Evolutionary conservation across 306 rosid species (phyloP), one percentile per base, ranked within the genome.

Genomic region (Vachellia pachyceras): DNA sequence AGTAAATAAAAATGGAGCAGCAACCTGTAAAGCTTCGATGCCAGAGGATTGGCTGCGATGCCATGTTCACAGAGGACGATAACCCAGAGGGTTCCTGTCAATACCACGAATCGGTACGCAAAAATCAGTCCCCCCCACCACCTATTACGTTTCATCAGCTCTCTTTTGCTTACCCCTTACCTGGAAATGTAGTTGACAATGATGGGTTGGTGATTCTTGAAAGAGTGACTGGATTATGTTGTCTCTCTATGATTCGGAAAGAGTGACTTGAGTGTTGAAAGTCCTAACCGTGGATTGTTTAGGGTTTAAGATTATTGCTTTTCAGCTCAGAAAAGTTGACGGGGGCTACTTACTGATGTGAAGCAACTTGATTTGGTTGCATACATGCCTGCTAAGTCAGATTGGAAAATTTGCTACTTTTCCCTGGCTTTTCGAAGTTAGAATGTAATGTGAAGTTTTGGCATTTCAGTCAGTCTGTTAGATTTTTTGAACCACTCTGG

Each of bases 21-120:
- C 75, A 54, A 64, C 50, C 40, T 7, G 82, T 65, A 76, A 87
- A 78, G 84, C 73, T 90, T 73, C 90, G 79, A 55, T 95, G 99
- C 85, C 94, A 95, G 88, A 85, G 99, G 82, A 89, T 89, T 84
- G 96, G 98, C 37, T 95, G 99, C 91, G 52, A 90, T 44, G 93
- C 99, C 73, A 37, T 12, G 33, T 95, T 93, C 85, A 82, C 89
- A 78, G 90, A 88, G 13, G 91, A 91, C 77, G 88, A 93, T 77
- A 93, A 95, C 37, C 89, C 91, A 7, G 92, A 95, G 5, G 96
- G 88, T 69, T 95, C 93, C 57, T 95, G 99, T 79, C 94, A 52
- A 77, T 95, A 88, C 89, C 99, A 93, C 67, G 92, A 83, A 77
- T 87, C 90, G 88, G 99, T 95, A 87, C 33, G 44, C 49, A 9